Evolutionary conservation across 2,329 filamentous ascomycete species (phyloP).

Genomic region (Mariannaea elegans): DNA sequence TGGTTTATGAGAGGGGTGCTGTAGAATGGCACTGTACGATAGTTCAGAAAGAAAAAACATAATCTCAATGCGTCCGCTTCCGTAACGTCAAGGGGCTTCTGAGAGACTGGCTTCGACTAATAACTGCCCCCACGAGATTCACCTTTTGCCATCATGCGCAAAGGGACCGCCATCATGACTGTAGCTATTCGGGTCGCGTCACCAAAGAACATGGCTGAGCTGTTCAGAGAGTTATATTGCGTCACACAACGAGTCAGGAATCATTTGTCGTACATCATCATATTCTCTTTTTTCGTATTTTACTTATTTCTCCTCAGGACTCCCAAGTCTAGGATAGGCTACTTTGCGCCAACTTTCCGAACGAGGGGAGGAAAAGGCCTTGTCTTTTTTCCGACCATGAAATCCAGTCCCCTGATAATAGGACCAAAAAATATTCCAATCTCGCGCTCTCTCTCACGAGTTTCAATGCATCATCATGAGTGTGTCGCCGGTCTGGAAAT

Average conservation of each 20-base stretch:
- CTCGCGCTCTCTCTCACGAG: constrained; percentile 27
- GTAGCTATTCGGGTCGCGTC: too few relatives aligned
- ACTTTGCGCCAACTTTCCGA: constrained; percentile 24
- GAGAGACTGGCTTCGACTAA: too few relatives aligned
- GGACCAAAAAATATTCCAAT: background rate
- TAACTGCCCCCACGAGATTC: too few relatives aligned
- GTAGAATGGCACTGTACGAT: constrained; percentile 31
- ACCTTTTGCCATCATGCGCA: too few relatives aligned
- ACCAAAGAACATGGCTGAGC: background rate
- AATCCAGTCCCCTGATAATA: background rate
- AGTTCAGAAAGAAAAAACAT: constrained; percentile 2
- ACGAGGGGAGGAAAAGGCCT: background rate
- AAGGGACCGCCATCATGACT: too few relatives aligned
- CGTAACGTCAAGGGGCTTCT: background rate
- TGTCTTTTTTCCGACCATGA: background rate
- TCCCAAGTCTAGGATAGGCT: constrained; percentile 23
- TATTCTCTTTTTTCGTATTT: constrained; percentile 34
- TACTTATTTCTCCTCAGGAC: constrained; percentile 35
- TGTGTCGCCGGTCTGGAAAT: constrained; percentile 25
- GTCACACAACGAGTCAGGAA: background rate
- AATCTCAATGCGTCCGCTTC: background rate
- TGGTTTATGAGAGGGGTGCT: background rate
- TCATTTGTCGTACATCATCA: constrained; percentile 23
- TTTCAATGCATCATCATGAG: constrained; percentile 18
- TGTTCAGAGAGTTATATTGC: constrained; percentile 24